Evolutionary conservation across 306 rosid species (phyloP).

Genomic region (Delonix regia): DNA sequence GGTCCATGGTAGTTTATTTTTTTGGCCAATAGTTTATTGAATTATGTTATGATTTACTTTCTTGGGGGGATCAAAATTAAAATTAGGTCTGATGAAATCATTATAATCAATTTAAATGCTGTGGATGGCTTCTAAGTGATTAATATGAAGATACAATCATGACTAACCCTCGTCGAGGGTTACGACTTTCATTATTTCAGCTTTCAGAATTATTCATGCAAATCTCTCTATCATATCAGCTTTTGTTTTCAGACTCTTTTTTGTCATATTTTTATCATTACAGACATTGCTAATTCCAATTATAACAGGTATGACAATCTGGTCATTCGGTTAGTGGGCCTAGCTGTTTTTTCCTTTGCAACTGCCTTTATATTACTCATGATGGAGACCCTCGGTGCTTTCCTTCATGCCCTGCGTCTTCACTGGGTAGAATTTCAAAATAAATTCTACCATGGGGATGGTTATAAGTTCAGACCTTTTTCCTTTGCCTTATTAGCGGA

Average conservation of each 20-base stretch:
- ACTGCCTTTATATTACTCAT: slow-evolving; percentile 92
- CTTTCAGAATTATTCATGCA: not conserved
- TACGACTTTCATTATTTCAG: not conserved
- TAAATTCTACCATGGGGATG: slow-evolving; percentile 87
- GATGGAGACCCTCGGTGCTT: slow-evolving; percentile 95
- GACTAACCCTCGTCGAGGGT: not conserved
- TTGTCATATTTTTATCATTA: slow-evolving; percentile 10
- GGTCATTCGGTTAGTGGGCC: slow-evolving; percentile 70
- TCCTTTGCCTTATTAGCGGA: slow-evolving; percentile 67
- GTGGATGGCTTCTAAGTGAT: slow-evolving; percentile 13
- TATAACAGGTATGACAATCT: slow-evolving; percentile 76
- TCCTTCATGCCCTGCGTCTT: slow-evolving; percentile 94
- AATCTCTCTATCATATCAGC: not conserved
- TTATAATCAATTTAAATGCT: not conserved
- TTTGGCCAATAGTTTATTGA: slow-evolving; percentile 8
- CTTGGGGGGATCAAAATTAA: not conserved
- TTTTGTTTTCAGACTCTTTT: not conserved
- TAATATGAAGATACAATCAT: not conserved
- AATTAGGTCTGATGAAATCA: not conserved
- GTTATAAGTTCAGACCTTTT: slow-evolving; percentile 83
- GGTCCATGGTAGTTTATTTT: not conserved
- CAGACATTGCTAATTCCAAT: slow-evolving; percentile 21
- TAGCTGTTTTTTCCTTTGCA: slow-evolving; percentile 87
- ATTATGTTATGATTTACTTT: not conserved
- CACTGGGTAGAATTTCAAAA: slow-evolving; percentile 95